These are phyloP conservation scores for Zea luxurians DNA, from an alignment of 176 grass and related monocot species.

Conservation along the genomic window DNA sequence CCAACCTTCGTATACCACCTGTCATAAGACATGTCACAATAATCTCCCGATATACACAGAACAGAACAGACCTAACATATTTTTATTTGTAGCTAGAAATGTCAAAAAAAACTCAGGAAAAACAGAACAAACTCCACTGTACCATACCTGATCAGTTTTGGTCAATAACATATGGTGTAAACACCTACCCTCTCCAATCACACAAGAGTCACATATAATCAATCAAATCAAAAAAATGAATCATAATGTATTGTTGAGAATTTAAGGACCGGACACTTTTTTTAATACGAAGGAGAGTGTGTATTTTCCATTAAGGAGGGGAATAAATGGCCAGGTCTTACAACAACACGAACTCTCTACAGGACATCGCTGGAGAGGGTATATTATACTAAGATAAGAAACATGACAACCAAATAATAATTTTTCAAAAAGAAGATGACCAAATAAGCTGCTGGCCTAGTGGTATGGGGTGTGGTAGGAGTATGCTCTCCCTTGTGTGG, in stretches of 20 bases:
- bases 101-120: conserved; percentile 5
- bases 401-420: background rate
- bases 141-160: conserved; percentile 12
- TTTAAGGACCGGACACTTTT: background rate
- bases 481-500: no score
- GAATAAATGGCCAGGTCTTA: background rate
- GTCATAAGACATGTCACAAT: background rate
- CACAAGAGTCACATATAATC: background rate
- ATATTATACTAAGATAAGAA: background rate
- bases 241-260: background rate
- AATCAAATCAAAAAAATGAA: background rate
- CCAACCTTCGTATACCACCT: conserved; percentile 9
- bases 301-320: background rate
- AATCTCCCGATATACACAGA: conserved; percentile 28
- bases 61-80: background rate
- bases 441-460: no score
- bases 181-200: background rate
- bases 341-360: background rate
- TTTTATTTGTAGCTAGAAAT: conserved; percentile 17
- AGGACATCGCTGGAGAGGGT: background rate
- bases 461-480: no score
- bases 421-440: no score
- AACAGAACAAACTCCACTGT: conserved; percentile 6
- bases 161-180: conserved; percentile 4
- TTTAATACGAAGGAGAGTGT: background rate